phyloP scores from a whole-genome alignment of 805 yeast genomes.

The Candida morakotiae region DNA sequence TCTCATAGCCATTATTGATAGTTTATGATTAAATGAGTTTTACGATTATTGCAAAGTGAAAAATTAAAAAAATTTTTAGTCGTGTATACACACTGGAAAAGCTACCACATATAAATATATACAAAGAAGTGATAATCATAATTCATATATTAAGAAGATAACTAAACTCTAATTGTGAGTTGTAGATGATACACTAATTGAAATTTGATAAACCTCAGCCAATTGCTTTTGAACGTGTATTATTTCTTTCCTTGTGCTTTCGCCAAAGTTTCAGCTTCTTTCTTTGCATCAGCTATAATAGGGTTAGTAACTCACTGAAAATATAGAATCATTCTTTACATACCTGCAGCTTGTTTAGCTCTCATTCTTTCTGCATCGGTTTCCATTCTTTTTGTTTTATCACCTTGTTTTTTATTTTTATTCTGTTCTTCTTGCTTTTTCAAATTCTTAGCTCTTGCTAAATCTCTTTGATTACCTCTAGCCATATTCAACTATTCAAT shows the following conservation, averaged over 20 bases:
- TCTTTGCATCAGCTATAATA: conserved; percentile 45
- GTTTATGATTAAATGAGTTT: too few relatives aligned
- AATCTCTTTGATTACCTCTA: conserved; percentile 94
- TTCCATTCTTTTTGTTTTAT: conserved; percentile 81
- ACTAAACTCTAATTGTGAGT: too few relatives aligned
- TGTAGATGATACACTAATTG: too few relatives aligned
- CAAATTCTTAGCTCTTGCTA: conserved; percentile 82
- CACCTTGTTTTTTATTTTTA: conserved; percentile 71
- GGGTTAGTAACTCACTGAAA: too few relatives aligned
- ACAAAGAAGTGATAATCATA: too few relatives aligned
- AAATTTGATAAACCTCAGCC: too few relatives aligned
- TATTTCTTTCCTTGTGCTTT: conserved; percentile 10
- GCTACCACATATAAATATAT: too few relatives aligned
- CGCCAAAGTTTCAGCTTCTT: conserved; percentile 28
- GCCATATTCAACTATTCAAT: conserved; percentile 72
- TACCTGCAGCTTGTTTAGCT: conserved; percentile 80
- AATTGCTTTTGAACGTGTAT: too few relatives aligned
- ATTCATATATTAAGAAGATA: too few relatives aligned
- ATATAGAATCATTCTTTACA: too few relatives aligned
- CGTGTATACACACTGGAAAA: conserved; percentile 1
- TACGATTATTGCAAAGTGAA: conserved; percentile 2
- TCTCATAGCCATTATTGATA: conserved; percentile 28
- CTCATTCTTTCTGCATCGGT: conserved; percentile 88
- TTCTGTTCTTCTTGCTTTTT: conserved; percentile 71
- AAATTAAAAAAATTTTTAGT: conserved; percentile 5